A percentile compares a stretch with the other conserved stretches of the same genome.
phyloP scores from a whole-genome alignment of 176 grass and related monocot species.

The Elaeis guineensis region DNA sequence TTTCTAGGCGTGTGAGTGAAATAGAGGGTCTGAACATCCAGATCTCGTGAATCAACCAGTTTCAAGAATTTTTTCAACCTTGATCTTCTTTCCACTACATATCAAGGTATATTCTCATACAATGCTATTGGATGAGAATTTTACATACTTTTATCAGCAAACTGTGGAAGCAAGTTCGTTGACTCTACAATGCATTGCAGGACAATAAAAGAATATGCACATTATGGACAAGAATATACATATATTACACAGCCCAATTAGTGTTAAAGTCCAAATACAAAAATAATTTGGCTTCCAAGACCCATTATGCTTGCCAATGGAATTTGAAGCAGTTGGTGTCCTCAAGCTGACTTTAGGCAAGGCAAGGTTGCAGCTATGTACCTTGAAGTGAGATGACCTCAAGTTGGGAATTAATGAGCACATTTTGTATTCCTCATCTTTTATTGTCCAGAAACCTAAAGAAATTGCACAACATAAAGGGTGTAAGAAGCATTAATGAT shows the following conservation, averaged over 20 bases:
- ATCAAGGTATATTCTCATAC: too few species aligned
- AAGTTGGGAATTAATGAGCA: conserved; percentile 7
- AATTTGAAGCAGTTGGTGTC: conserved; percentile 23
- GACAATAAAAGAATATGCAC: too few species aligned
- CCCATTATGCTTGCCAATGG: conserved; percentile 18
- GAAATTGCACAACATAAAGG: background rate
- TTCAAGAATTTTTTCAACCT: too few species aligned
- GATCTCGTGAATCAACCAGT: too few species aligned
- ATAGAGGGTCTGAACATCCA: too few species aligned
- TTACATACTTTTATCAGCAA: too few species aligned
- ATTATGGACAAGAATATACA: conserved; percentile 3
- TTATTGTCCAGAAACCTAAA: conserved; percentile 7
- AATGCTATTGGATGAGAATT: too few species aligned
- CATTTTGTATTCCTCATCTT: conserved; percentile 6
- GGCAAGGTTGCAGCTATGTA: background rate
- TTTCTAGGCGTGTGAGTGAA: too few species aligned
- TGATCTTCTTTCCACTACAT: too few species aligned
- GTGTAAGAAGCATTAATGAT: too few species aligned
- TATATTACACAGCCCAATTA: conserved; percentile 38
- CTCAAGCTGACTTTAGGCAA: conserved; percentile 3
- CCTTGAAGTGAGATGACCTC: conserved; percentile 6
- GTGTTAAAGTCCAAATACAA: conserved; percentile 22
- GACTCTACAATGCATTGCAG: background rate
- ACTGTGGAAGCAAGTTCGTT: too few species aligned
- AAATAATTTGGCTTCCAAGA: conserved; percentile 26